These are phyloP conservation scores for Schizochytrium sp. DNA, from an alignment of 108 stramenopile genomes.

Conservation along the genomic window DNA sequence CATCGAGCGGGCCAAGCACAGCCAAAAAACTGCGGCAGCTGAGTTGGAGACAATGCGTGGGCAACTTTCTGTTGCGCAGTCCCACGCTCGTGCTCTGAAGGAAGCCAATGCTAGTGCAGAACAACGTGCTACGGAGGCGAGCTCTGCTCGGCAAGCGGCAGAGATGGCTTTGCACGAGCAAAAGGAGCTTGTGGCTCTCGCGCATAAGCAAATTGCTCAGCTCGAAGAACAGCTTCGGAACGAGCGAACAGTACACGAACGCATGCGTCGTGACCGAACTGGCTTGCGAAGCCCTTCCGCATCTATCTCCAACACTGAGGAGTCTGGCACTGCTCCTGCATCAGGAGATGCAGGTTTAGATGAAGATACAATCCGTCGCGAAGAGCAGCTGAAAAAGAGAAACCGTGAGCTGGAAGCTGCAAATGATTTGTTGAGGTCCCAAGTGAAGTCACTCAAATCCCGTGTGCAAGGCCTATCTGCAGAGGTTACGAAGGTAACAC, in stretches of 20 bases:
- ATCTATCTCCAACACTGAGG: neutral
- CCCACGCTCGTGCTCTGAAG: slow-evolving; percentile 49
- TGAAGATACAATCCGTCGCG: neutral
- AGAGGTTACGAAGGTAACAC: slow-evolving; percentile 40
- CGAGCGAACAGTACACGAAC: slow-evolving; percentile 42
- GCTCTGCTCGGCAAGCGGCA: slow-evolving; percentile 17
- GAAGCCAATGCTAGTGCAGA: neutral
- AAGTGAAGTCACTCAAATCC: slow-evolving; percentile 37
- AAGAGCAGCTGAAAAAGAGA: neutral
- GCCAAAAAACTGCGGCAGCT: neutral
- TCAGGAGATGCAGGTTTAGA: neutral
- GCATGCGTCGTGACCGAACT: slow-evolving; percentile 7
- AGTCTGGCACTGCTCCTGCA: neutral
- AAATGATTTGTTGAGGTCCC: slow-evolving; percentile 13
- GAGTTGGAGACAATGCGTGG: slow-evolving; percentile 29
- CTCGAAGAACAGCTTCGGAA: slow-evolving; percentile 49
- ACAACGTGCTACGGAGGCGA: slow-evolving; percentile 36
- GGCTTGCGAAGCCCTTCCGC: neutral
- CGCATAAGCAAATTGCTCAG: neutral
- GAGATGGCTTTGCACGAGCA: slow-evolving; percentile 45
- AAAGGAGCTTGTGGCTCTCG: slow-evolving; percentile 22
- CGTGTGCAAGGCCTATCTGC: slow-evolving; percentile 37
- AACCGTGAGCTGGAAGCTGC: slow-evolving; percentile 2
- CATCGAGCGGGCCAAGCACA: slow-evolving; percentile 6
- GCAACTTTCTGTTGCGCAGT: slow-evolving; percentile 23